These are phyloP conservation scores for Canna indica DNA, from an alignment of 176 grass and related monocot species.

Conservation along the genomic window DNA sequence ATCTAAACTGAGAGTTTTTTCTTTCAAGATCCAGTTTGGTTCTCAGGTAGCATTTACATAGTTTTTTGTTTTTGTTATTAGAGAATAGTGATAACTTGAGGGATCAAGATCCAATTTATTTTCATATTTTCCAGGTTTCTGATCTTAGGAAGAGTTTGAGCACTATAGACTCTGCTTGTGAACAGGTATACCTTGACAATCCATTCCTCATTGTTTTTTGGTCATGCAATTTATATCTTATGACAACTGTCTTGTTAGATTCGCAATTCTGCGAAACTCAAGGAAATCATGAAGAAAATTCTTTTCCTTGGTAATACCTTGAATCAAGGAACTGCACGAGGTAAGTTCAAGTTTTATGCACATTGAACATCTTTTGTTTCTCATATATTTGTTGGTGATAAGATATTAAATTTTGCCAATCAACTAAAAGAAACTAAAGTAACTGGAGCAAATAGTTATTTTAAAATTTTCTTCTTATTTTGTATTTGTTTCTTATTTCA, in stretches of 20 bases:
- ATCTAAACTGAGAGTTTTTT: slow-evolving; percentile 91
- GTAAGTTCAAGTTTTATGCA: slow-evolving; percentile 29
- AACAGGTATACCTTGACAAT: slow-evolving; percentile 43
- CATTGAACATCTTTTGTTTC: background rate
- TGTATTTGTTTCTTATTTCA: background rate
- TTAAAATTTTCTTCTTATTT: background rate
- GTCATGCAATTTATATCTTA: background rate
- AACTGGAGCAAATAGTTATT: background rate
- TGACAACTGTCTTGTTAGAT: slow-evolving; percentile 42
- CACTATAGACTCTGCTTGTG: slow-evolving; percentile 69
- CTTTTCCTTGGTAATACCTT: slow-evolving; percentile 84
- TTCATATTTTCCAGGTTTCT: slow-evolving; percentile 30
- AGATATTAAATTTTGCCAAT: background rate
- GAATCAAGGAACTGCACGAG: slow-evolving; percentile 95
- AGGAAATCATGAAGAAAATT: slow-evolving; percentile 99
- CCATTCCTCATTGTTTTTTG: slow-evolving; percentile 16
- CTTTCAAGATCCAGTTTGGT: slow-evolving; percentile 95
- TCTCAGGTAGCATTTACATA: slow-evolving; percentile 41
- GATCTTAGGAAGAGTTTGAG: slow-evolving; percentile 83
- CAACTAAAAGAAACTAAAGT: background rate
- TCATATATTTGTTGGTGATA: background rate
- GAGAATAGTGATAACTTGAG: slow-evolving; percentile 1
- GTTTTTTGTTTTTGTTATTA: slow-evolving; percentile 7
- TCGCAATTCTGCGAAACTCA: slow-evolving; percentile 77
- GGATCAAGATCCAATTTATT: slow-evolving; percentile 1